Conservation (phyloP, 2,329 filamentous ascomycete species). For the Fusarium nelsonii region DNA sequence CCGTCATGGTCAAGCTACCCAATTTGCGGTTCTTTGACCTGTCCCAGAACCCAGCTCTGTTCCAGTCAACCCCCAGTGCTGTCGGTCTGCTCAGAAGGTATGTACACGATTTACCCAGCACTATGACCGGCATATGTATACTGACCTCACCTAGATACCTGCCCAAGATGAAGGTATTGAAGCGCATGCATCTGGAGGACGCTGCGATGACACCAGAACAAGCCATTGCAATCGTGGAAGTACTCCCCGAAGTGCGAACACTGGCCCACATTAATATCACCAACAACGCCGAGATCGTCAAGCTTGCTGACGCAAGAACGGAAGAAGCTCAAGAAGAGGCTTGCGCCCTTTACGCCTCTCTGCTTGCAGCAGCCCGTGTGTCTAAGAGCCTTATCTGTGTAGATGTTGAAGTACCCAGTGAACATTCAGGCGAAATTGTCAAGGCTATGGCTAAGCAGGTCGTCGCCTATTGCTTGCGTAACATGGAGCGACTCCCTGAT, state of each 20-base stretch:
- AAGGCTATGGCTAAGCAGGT: conserved; percentile 93
- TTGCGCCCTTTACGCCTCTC: conserved; percentile 90
- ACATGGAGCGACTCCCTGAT: conserved; percentile 84
- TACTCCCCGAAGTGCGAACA: conserved; percentile 83
- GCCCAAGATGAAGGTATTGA: conserved; percentile 81
- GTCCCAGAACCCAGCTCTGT: conserved; percentile 88
- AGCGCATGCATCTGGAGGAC: conserved; percentile 87
- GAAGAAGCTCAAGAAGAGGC: conserved; percentile 91
- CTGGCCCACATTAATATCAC: conserved; percentile 89
- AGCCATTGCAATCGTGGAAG: conserved; percentile 89
- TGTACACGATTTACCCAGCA: conserved; percentile 43
- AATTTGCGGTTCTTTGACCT: conserved; percentile 91
- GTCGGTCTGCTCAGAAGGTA: conserved; percentile 80
- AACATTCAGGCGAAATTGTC: conserved; percentile 88
- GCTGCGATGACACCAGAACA: conserved; percentile 88
- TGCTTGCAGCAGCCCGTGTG: conserved; percentile 87
- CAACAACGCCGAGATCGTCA: conserved; percentile 80
- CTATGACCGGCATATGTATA: not conserved
- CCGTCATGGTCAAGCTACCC: conserved; percentile 75
- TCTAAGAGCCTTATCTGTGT: conserved; percentile 87
- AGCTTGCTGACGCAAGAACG: conserved; percentile 79
- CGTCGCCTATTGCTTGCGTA: conserved; percentile 92
- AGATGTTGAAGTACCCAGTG: conserved; percentile 88
- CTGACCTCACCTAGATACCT: conserved; percentile 68
- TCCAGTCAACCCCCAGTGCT: conserved; percentile 78